Conservation (phyloP, 306 rosid species). For the Cercis canadensis region DNA sequence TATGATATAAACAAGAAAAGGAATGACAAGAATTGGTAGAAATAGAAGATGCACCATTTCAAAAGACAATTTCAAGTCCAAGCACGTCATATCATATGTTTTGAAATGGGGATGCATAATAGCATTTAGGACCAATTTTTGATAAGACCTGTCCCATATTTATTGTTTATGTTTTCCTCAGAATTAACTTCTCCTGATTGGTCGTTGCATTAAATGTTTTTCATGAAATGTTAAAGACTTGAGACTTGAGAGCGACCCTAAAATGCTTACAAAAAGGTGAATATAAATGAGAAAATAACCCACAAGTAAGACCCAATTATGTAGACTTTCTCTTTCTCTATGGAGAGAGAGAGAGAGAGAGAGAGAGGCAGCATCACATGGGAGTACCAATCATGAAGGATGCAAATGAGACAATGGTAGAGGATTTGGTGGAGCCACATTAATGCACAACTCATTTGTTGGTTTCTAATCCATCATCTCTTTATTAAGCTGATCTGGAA, state of each 20-base stretch:
- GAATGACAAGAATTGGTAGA: too few species aligned
- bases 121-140: conserved; percentile 25
- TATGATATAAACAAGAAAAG: too few species aligned
- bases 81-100: conserved; percentile 25
- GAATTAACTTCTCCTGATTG: conserved; percentile 15
- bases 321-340: conserved; percentile 33
- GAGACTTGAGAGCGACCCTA: conserved; percentile 39
- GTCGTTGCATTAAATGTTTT: conserved; percentile 22
- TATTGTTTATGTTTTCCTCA: not conserved
- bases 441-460: conserved; percentile 75
- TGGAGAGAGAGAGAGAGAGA: not conserved
- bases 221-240: conserved; percentile 44
- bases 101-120: conserved; percentile 43
- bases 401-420: conserved; percentile 93
- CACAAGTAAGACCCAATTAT: not conserved
- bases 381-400: conserved; percentile 84
- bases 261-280: not conserved
- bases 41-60: too few species aligned
- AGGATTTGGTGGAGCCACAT: conserved; percentile 96
- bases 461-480: conserved; percentile 52
- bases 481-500: conserved; percentile 36
- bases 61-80: conserved; percentile 2
- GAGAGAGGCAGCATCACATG: conserved; percentile 93
- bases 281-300: too few species aligned
- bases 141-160: conserved; percentile 50